phyloP scores from a whole-genome alignment of 176 grass and related monocot species.

The Carex kokanica region DNA sequence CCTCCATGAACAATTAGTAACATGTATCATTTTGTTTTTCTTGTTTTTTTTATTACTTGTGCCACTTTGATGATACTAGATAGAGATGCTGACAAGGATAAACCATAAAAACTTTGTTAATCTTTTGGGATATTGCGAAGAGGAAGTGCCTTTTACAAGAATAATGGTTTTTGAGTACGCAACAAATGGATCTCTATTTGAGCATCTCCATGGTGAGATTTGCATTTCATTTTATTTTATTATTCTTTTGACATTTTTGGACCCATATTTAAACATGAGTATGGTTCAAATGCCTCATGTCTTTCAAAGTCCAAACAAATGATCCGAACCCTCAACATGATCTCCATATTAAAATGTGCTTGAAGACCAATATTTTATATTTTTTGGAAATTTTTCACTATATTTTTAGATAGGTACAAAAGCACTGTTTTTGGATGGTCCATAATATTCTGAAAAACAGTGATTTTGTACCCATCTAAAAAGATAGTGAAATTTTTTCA shows the following conservation, averaged over 20 bases:
- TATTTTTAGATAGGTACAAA: too few species aligned
- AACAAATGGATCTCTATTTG: slow-evolving; percentile 85
- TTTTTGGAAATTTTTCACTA: too few species aligned
- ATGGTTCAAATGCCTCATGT: too few species aligned
- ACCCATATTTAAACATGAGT: neutral
- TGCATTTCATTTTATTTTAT: slow-evolving; percentile 3
- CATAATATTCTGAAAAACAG: too few species aligned
- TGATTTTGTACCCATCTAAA: too few species aligned
- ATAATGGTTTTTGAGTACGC: slow-evolving; percentile 96
- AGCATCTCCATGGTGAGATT: slow-evolving; percentile 76
- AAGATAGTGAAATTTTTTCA: too few species aligned
- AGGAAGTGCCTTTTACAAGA: slow-evolving; percentile 69
- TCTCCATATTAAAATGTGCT: too few species aligned
- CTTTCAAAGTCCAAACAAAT: too few species aligned
- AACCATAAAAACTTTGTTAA: slow-evolving; percentile 90
- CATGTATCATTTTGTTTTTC: neutral
- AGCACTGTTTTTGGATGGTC: too few species aligned
- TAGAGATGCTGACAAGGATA: slow-evolving; percentile 66
- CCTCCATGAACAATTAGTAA: neutral
- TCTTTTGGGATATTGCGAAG: slow-evolving; percentile 86
- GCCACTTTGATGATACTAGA: slow-evolving; percentile 38
- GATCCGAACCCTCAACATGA: too few species aligned
- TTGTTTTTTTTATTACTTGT: slow-evolving; percentile 8
- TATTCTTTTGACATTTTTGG: neutral
- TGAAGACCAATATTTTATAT: too few species aligned